These are phyloP conservation scores for Pluteus cervinus DNA, from an alignment of 768 basidiomycete genomes.

Conservation along the genomic window DNA sequence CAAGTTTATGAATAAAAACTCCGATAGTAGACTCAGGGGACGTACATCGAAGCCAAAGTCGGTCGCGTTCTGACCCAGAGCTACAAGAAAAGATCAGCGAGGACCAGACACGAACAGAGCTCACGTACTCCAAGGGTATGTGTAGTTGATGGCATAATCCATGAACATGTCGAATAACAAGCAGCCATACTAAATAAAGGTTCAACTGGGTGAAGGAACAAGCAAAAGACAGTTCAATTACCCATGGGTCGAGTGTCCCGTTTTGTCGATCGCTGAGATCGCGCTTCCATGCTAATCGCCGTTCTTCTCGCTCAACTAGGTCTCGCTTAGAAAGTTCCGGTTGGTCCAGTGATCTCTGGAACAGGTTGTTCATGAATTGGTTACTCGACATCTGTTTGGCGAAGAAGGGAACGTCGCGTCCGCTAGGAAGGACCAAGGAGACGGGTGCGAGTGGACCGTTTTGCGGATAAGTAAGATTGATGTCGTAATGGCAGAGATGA, in stretches of 20 bases:
- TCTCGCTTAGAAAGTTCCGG: no score
- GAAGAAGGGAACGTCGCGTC: constrained; percentile 27
- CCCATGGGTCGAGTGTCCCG: constrained; percentile 53
- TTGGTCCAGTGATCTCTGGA: no score
- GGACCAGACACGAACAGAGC: background rate
- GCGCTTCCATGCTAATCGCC: constrained; percentile 35
- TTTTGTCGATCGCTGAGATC: constrained; percentile 42
- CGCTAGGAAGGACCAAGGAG: constrained; percentile 25
- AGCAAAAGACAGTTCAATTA: constrained; percentile 11
- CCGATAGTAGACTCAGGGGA: background rate
- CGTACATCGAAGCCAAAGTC: constrained; percentile 34
- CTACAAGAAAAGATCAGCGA: constrained; percentile 9
- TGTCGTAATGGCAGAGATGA: constrained; percentile 56
- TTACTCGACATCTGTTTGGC: no score
- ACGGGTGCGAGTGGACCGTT: constrained; percentile 41
- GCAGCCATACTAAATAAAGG: constrained; percentile 48
- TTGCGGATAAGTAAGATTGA: constrained; percentile 69
- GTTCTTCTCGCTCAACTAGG: no score
- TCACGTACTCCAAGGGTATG: constrained; percentile 53
- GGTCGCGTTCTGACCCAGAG: constrained; percentile 19
- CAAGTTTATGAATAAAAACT: background rate
- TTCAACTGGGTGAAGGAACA: constrained; percentile 2
- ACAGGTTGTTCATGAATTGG: no score
- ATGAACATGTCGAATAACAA: constrained; percentile 56
- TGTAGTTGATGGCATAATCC: constrained; percentile 70